Percentiles rank a stretch among this genome's conserved stretches.
phyloP scores from a whole-genome alignment of 2,329 filamentous ascomycete genomes.

The Verticillium zaregamsianum region DNA sequence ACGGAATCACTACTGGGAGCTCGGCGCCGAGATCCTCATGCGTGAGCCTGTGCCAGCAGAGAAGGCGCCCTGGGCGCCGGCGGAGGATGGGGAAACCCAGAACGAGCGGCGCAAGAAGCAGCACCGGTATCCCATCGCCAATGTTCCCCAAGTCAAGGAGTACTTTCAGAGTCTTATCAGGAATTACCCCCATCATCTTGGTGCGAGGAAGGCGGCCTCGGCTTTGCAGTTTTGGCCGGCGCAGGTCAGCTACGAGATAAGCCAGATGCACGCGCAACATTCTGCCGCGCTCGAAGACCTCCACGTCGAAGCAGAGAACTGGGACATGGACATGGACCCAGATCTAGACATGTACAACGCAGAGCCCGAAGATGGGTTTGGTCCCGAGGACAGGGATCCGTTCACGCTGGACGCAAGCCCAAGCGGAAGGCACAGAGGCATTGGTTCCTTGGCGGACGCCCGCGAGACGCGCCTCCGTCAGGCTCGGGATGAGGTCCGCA shows the following conservation, averaged over 20 bases:
- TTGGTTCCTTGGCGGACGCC: not conserved
- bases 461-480: slow-evolving; percentile 16
- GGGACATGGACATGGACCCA: slow-evolving; percentile 17
- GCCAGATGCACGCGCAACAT: slow-evolving; percentile 63
- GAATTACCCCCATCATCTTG: slow-evolving; percentile 67
- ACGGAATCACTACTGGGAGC: slow-evolving; percentile 68
- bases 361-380: slow-evolving; percentile 14
- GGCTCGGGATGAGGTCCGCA: slow-evolving; percentile 33
- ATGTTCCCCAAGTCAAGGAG: slow-evolving; percentile 38
- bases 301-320: slow-evolving; percentile 23
- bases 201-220: slow-evolving; percentile 53
- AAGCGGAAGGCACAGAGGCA: not conserved
- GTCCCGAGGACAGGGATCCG: slow-evolving; percentile 14
- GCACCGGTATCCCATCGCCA: slow-evolving; percentile 27
- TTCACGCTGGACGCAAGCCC: slow-evolving; percentile 7
- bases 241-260: slow-evolving; percentile 77
- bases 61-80: not conserved
- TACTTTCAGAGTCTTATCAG: slow-evolving; percentile 79
- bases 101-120: not conserved
- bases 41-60: slow-evolving; percentile 38
- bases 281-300: slow-evolving; percentile 35
- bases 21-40: slow-evolving; percentile 82
- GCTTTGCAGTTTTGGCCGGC: slow-evolving; percentile 77
- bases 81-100: slow-evolving; percentile 4
- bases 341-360: slow-evolving; percentile 9